phyloP scores from a whole-genome alignment of 2,329 filamentous ascomycete species.

The Fusarium pseudograminearum region DNA sequence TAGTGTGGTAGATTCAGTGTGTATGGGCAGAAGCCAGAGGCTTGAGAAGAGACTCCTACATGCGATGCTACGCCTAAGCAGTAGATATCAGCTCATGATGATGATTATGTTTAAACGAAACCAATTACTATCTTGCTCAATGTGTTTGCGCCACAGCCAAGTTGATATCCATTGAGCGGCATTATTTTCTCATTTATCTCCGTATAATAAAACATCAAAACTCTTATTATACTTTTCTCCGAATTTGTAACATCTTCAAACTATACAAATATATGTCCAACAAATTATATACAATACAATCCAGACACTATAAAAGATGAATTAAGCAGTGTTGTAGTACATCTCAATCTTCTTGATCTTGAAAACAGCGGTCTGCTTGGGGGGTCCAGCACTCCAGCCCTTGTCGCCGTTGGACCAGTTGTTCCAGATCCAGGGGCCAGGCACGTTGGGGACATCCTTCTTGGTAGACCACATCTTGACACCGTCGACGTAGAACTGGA shows the following conservation, averaged over 20 bases:
- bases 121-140: accelerated
- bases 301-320: accelerated
- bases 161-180: accelerated
- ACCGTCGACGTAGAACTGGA: constrained; percentile 48
- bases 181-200: too few relatives aligned
- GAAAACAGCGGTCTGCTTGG: constrained; percentile 45
- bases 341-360: constrained; percentile 49
- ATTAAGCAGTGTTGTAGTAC: constrained; percentile 50
- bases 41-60: accelerated
- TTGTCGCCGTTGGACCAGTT: constrained; percentile 51
- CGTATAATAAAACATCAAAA: too few relatives aligned
- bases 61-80: not conserved
- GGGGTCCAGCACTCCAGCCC: constrained; percentile 49
- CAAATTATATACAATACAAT: accelerated
- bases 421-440: constrained; percentile 50
- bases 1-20: constrained; percentile 21
- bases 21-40: constrained; percentile 34
- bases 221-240: not conserved
- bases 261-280: not conserved
- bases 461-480: constrained; percentile 45
- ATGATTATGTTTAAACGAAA: not conserved
- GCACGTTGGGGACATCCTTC: constrained; percentile 42
- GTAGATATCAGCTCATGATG: accelerated
- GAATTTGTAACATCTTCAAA: not conserved
- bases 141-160: too few relatives aligned